Evolutionary conservation across 495 filamentous ascomycete species (phyloP), one percentile per base, ranked within the genome.

Genomic region (Penicillium paradoxum): DNA sequence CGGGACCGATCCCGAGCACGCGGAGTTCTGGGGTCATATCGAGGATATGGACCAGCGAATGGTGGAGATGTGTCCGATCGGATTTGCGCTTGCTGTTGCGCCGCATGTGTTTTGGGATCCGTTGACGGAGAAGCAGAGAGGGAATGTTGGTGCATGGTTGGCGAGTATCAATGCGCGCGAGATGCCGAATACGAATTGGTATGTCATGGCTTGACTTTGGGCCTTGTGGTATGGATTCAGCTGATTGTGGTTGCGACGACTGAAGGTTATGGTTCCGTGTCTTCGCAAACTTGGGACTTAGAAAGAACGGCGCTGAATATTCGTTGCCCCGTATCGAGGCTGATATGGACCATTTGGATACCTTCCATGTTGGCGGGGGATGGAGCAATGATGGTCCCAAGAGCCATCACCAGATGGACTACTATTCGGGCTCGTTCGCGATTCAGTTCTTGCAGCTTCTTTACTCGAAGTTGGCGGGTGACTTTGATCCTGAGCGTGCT

Each of bases 381-480:
- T 91, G 88, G 88, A 87, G 83, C 2, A 89, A 88, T 55, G 88
- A 91, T 57, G 87, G 87, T 0, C 87, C 88, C 0, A 83, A 84
- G 63, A 83, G 81, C 13, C 85, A 88, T 51, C 83, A 85, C 52
- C 86, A 90, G 62, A 86, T 90, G 81, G 88, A 90, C 62, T 90
- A 90, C 61, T 90, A 90, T 61, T 90, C 86, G 17, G 87, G 87
- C 10, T 84, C 82, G 46, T 90, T 89, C 60, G 88, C 86, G 4
- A 90, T 90, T 56, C 86, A 90, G 55, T 89, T 86, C 63, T 67
- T 89, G 6, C 86, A 90, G 58, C 74, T 91, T 0, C 73, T 90
- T 0, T 91, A 90, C 65, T 77, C 85, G n/a, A 86, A 86, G 42
- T 64, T 90, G 4, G 85, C 84, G 6, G 86, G 76, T 2, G 79